Base-by-base conservation (phyloP, 2,329 filamentous ascomycete species). In the Talaromyces sp. region DNA sequence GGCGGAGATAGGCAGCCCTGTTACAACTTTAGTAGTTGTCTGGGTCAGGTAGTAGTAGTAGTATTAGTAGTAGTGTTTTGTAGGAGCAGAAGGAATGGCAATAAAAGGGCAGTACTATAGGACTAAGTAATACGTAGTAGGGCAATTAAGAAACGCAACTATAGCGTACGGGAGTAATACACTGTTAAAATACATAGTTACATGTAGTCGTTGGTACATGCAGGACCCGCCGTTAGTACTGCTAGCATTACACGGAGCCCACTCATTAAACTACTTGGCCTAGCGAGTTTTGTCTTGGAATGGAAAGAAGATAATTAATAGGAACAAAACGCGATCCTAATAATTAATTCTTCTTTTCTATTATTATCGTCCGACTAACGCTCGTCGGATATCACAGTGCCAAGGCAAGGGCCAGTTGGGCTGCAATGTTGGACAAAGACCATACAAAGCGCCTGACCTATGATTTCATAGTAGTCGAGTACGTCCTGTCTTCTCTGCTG, bases 371-470 rank as follows among this genome's bases (percentile, higher is more conserved):
- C 43, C 43, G 21, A 24, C 43, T 41, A 41, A 41, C 38, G n/a
- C 38, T 41, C 5, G 38, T 17, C 43, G 21, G 21, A 46, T 19
- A 46, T 46, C 21, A 24, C 11, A 3, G 41, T 19, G 41, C 41
- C 41, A 46, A 46, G 41, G 41, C n/a, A 46, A 13, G 21, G 27
- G 29, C n/a, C 46, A 31, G 55, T 61, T 57, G 35, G 59, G 55
- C 55, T 29, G 43, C 59, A 61, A 58, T 52, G 59, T 61, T 61
- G 55, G 59, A 61, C 59, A 24, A 46, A 14, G 6, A 24, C 13
- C 14, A 58, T 38, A 50, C 24, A 26, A 11, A 27, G 49, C 26
- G 29, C 31, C 46, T 41, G 53, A 55, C 57, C 53, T 32, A 46
- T 51, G 49, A 51, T 35, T 17, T 35, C 26, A 29, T 29, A 17